These are phyloP conservation scores for Fusarium sororula DNA, from an alignment of 2,329 filamentous ascomycete genomes.

Conservation along the genomic window DNA sequence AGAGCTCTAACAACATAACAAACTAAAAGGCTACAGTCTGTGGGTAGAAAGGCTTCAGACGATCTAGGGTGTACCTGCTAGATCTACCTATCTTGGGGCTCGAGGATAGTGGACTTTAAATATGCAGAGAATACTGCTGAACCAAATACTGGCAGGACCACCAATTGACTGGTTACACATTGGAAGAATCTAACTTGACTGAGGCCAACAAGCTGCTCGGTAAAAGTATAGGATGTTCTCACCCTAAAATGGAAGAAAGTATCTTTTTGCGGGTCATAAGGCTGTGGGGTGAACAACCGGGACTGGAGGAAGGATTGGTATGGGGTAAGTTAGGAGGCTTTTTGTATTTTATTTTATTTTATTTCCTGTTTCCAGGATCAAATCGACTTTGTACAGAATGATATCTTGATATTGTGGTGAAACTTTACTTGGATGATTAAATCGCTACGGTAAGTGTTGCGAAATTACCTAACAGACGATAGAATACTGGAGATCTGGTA, in stretches of 20 bases:
- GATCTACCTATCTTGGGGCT: background rate
- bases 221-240: fast-evolving
- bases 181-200: no score
- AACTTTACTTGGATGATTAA: background rate
- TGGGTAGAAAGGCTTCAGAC: background rate
- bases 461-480: background rate
- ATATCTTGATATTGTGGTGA: fast-evolving
- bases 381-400: fast-evolving
- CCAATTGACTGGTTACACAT: background rate
- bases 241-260: background rate
- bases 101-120: background rate
- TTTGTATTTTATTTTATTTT: fast-evolving
- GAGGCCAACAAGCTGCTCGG: no score
- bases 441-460: fast-evolving
- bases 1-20: background rate
- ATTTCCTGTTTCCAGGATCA: background rate
- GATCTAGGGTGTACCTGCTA: background rate
- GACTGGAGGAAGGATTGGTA: no score
- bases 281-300: fast-evolving
- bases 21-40: background rate
- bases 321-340: no score
- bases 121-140: background rate
- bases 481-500: fast-evolving
- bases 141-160: background rate
- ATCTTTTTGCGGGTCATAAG: fast-evolving